Conservation (phyloP, 2,329 filamentous ascomycete species). For the Claviceps sp. region DNA sequence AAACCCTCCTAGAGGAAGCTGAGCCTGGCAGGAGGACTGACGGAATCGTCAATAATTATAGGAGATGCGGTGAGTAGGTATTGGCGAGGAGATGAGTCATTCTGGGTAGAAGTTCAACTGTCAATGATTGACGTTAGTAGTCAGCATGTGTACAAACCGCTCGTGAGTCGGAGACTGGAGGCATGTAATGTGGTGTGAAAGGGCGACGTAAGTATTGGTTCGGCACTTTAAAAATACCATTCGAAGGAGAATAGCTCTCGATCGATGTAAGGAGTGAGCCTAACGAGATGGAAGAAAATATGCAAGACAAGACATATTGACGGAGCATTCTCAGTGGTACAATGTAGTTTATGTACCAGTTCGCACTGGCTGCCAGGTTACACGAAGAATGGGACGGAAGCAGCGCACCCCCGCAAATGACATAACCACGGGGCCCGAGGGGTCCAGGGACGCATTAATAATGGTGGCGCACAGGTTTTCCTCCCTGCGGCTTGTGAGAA, state of each 20-base stretch:
- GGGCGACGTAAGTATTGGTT: neutral
- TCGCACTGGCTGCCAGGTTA: too few species aligned
- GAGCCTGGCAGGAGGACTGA: constrained; percentile 21
- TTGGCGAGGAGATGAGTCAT: constrained; percentile 33
- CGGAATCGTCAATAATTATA: constrained; percentile 24
- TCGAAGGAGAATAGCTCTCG: neutral
- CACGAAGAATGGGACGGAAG: too few species aligned
- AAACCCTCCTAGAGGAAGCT: constrained; percentile 18
- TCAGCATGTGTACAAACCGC: constrained; percentile 19
- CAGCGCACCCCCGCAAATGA: too few species aligned
- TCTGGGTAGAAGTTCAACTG: constrained; percentile 11
- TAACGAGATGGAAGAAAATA: too few species aligned
- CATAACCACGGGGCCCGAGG: too few species aligned
- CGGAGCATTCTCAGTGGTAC: too few species aligned
- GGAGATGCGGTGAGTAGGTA: constrained; percentile 28
- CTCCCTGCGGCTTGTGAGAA: too few species aligned
- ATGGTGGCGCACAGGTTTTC: too few species aligned
- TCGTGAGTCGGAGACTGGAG: neutral
- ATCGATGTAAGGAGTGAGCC: neutral
- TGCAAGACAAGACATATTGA: too few species aligned
- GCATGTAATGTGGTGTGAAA: neutral
- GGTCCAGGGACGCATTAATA: too few species aligned
- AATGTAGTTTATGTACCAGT: too few species aligned
- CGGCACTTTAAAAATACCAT: neutral
- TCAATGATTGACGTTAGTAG: constrained; percentile 16